Base-by-base conservation (phyloP, 768 basidiomycete species). In the Trametopsis cervina region DNA sequence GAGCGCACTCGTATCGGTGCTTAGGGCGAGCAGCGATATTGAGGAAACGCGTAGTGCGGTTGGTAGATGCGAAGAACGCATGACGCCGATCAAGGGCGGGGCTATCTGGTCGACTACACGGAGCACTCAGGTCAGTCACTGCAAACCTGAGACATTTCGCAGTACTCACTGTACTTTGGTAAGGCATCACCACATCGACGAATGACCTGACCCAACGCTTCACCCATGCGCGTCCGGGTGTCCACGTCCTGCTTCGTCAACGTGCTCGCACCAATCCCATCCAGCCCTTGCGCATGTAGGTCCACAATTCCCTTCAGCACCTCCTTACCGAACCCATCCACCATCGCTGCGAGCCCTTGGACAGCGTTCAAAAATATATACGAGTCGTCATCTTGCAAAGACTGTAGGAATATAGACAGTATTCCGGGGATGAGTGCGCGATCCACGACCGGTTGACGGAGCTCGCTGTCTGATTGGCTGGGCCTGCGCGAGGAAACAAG, bases 301-400 rank as follows among this genome's bases (percentile, higher is more conserved):
- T 73, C 71, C n/a, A 91, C 66, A 21, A 96, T 70, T 4, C 72
- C 68, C 47, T 70, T 69, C 6, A 94, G 63, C 11, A 93, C 82
- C 10, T 89, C 83, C 53, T 75, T 77, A 2, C 89, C 89, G 51
- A 82, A 80, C 1, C 71, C 72, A 57, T 92, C 83, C 0, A 85
- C 91, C 77, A 97, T 83, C 3, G 77, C 80, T n/a, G 84, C 78
- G 1, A 98, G 73, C 0, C 94, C 94, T 57, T 93, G 89, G 12
- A 95, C 85, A 0, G 88, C 92, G 59, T 92, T 92, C 44, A 97
- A 69, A 60, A 91, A 97, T 46, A 97, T 81, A 63, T 92, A 97
- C n/a, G 89, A 91, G 59, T 98, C 95, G 33, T 93, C 87, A 52
- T 96, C 92, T 59, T 90, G 85, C 4, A 94, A 66, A 0, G 83